These are phyloP conservation scores for Blastomyces gilchristii DNA, from an alignment of 2,329 filamentous ascomycete genomes.

Conservation along the genomic window DNA sequence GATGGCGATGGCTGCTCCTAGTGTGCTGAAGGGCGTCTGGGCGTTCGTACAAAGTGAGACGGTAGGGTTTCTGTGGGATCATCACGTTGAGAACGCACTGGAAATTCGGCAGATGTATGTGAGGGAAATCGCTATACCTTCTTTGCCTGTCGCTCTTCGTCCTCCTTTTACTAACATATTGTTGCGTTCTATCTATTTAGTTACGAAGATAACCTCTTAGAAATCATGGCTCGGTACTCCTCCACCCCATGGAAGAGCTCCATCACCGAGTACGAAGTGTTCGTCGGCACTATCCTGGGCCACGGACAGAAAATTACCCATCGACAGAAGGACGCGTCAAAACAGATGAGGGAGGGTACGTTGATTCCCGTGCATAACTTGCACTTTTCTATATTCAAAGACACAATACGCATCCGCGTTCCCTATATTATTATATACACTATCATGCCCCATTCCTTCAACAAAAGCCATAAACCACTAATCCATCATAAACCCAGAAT, in stretches of 20 bases:
- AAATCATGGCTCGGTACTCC: constrained; percentile 19
- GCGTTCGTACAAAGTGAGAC: constrained; percentile 17
- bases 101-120: constrained; percentile 20
- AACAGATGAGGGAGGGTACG: constrained; percentile 19
- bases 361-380: neutral
- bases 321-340: constrained; percentile 19
- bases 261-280: constrained; percentile 16
- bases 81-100: constrained; percentile 14
- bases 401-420: neutral
- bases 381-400: neutral
- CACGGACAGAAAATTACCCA: constrained; percentile 18
- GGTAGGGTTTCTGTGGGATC: constrained; percentile 19
- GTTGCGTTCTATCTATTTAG: constrained; percentile 2
- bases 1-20: neutral
- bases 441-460: neutral
- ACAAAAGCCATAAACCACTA: neutral
- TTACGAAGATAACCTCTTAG: constrained; percentile 16
- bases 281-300: constrained; percentile 17
- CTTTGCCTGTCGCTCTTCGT: neutral
- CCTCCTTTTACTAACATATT: neutral
- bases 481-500: constrained; percentile 13
- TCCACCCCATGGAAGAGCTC: constrained; percentile 18
- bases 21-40: constrained; percentile 21
- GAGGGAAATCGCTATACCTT: neutral
- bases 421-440: neutral